phyloP scores from a whole-genome alignment of 176 grass and related monocot genomes.

The Juncus inflexus region DNA sequence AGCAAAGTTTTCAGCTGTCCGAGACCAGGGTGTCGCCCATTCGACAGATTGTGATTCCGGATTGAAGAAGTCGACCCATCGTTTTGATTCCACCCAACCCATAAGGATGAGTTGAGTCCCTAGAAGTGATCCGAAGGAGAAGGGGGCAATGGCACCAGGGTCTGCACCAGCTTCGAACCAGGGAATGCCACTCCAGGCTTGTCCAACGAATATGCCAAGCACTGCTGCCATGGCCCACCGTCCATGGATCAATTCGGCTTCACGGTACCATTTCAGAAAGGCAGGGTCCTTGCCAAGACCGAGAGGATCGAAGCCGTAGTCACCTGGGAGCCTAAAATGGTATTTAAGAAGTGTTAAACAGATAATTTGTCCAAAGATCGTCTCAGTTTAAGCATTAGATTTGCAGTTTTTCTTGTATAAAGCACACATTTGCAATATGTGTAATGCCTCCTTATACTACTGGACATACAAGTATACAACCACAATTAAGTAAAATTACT shows the following conservation, averaged over 20 bases:
- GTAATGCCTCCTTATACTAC: too few relatives aligned
- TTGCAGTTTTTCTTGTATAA: too few relatives aligned
- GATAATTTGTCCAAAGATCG: too few relatives aligned
- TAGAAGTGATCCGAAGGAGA: slow-evolving; percentile 89
- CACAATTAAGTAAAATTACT: too few relatives aligned
- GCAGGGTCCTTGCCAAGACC: slow-evolving; percentile 93
- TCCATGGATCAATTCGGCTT: slow-evolving; percentile 97
- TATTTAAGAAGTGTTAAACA: too few relatives aligned
- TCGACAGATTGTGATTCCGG: slow-evolving; percentile 83
- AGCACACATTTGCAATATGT: too few relatives aligned
- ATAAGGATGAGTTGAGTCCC: slow-evolving; percentile 94
- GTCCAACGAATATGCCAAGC: slow-evolving; percentile 86
- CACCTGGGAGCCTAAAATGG: slow-evolving; percentile 53
- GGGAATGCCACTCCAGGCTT: slow-evolving; percentile 91
- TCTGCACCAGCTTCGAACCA: slow-evolving; percentile 95
- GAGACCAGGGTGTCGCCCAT: slow-evolving; percentile 97
- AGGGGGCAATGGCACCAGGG: slow-evolving; percentile 77
- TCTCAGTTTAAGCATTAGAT: too few relatives aligned
- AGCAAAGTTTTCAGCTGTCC: slow-evolving; percentile 84
- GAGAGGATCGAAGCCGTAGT: slow-evolving; percentile 91
- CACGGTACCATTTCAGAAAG: slow-evolving; percentile 97
- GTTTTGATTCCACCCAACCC: slow-evolving; percentile 98
- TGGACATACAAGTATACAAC: too few relatives aligned
- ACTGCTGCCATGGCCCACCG: slow-evolving; percentile 93
- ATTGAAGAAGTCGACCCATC: slow-evolving; percentile 99